A percentile compares a stretch with the other conserved stretches of the same genome.
These are phyloP conservation scores for Mimosa pudica DNA, from an alignment of 306 rosid genomes.

Conservation along the genomic window DNA sequence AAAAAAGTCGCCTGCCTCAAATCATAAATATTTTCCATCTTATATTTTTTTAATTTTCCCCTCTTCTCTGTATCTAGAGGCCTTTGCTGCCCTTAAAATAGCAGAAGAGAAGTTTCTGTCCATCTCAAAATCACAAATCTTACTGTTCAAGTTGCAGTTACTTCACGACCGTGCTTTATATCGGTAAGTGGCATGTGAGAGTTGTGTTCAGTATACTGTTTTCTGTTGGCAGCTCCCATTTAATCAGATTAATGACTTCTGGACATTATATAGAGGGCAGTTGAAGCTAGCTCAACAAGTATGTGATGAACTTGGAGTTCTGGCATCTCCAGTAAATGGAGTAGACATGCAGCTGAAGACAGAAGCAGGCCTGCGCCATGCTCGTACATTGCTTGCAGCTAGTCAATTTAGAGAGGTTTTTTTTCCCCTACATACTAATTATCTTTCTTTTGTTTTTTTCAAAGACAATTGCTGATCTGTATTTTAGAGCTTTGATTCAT, in stretches of 20 bases:
- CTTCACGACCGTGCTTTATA: conserved; percentile 90
- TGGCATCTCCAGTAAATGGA: conserved; percentile 88
- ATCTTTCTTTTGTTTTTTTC: neutral
- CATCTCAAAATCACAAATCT: conserved; percentile 79
- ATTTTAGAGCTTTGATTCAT: conserved; percentile 2
- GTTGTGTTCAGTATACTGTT: conserved; percentile 25
- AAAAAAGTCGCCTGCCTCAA: conserved; percentile 6
- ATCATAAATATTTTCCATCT: conserved; percentile 23
- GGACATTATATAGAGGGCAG: conserved; percentile 60
- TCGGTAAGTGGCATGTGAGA: conserved; percentile 49
- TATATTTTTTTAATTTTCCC: conserved; percentile 24
- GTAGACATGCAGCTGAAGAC: conserved; percentile 95
- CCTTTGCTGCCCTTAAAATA: conserved; percentile 79
- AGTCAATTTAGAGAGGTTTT: conserved; percentile 91
- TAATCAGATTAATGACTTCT: conserved; percentile 27
- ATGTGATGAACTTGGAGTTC: conserved; percentile 89
- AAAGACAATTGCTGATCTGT: conserved; percentile 16
- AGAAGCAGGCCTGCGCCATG: conserved; percentile 92
- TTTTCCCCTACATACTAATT: conserved; percentile 7
- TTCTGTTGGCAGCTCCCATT: conserved; percentile 21
- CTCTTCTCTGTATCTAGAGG: conserved; percentile 57
- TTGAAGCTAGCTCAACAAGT: conserved; percentile 91
- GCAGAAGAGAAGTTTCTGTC: conserved; percentile 89
- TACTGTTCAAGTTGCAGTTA: conserved; percentile 80
- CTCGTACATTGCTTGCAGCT: conserved; percentile 90